Evolutionary conservation across 768 basidiomycete genomes (phyloP).

Genomic region (Heimioporus sp.): DNA sequence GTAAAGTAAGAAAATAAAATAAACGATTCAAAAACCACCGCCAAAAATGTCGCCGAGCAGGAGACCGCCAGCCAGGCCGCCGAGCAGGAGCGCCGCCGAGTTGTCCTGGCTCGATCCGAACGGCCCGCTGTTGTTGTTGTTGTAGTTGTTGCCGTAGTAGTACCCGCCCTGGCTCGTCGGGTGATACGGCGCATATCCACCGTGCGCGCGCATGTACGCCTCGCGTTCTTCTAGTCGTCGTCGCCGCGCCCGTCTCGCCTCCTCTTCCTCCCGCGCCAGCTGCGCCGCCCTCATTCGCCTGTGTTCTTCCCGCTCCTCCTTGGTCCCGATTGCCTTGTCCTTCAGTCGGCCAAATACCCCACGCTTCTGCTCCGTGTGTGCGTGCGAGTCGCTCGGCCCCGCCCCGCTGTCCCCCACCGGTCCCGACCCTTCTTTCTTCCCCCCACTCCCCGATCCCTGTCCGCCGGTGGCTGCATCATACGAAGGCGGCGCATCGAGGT

Average conservation of each 20-base stretch:
- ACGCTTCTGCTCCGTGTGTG: slow-evolving; percentile 35
- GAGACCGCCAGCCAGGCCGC: slow-evolving; percentile 49
- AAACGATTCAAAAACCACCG: slow-evolving; percentile 35
- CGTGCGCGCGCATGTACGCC: slow-evolving; percentile 35
- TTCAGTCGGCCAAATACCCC: slow-evolving; percentile 61
- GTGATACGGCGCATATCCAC: slow-evolving; percentile 30
- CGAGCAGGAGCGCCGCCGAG: slow-evolving; percentile 29
- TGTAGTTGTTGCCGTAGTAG: too few species aligned
- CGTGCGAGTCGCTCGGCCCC: background rate
- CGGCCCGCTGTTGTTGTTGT: background rate
- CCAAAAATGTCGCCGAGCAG: slow-evolving; percentile 45
- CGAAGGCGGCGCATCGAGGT: slow-evolving; percentile 23
- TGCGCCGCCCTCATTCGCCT: slow-evolving; percentile 33
- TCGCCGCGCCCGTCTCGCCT: slow-evolving; percentile 14
- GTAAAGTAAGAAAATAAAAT: slow-evolving; percentile 7
- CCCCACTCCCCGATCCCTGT: slow-evolving; percentile 27
- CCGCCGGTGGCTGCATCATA: slow-evolving; percentile 25
- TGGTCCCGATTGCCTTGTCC: slow-evolving; percentile 61
- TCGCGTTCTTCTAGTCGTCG: slow-evolving; percentile 28
- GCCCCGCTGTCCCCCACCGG: background rate
- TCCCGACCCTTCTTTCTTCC: background rate
- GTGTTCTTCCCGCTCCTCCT: slow-evolving; percentile 57
- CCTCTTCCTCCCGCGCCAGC: slow-evolving; percentile 21
- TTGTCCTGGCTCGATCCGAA: slow-evolving; percentile 1
- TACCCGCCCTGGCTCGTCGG: slow-evolving; percentile 11